A percentile compares a stretch with the other conserved stretches of the same genome.
phyloP scores from a whole-genome alignment of 1,284 basidiomycete species.

The Salmacisia buchloeana region DNA sequence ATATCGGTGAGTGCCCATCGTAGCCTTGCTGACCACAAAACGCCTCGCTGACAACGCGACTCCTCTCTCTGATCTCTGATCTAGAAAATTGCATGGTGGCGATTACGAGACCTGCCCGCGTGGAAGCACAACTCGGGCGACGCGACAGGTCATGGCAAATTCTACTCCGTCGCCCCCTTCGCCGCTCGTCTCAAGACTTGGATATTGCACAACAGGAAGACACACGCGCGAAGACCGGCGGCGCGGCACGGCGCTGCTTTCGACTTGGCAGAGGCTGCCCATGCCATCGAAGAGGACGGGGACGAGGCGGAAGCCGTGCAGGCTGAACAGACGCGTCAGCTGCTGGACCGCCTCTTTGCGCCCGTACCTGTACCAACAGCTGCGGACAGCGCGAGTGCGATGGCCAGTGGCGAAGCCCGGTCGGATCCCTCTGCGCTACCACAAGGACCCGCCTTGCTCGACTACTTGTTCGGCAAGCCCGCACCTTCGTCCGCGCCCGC shows the following conservation, averaged over 20 bases:
- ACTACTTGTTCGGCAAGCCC: not conserved
- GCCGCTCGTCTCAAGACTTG: constrained; percentile 55
- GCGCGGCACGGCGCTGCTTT: not conserved
- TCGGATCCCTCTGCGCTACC: not conserved
- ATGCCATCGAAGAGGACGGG: not conserved
- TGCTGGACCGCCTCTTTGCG: constrained; percentile 3
- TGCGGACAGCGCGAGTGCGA: not conserved
- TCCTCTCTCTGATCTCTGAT: not conserved
- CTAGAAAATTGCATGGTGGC: constrained; percentile 89
- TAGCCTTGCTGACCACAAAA: not conserved
- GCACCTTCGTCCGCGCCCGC: not conserved
- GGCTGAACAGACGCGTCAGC: constrained; percentile 3
- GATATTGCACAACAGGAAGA: constrained; percentile 41
- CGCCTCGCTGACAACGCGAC: constrained; percentile 3
- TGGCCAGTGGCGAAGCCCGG: not conserved
- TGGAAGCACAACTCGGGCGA: constrained; percentile 75
- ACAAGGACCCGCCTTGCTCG: not conserved
- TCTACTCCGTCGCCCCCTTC: constrained; percentile 94
- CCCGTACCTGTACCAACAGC: not conserved
- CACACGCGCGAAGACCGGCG: constrained; percentile 18
- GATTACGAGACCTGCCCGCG: constrained; percentile 78
- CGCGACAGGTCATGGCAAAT: constrained; percentile 61
- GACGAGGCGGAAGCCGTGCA: constrained; percentile 5
- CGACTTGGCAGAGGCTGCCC: not conserved
- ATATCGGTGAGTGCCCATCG: constrained; percentile 72